A percentile compares a stretch with the other conserved stretches of the same genome.
phyloP scores from a whole-genome alignment of 768 basidiomycete species.

The Phanerodontia chrysosporium region DNA sequence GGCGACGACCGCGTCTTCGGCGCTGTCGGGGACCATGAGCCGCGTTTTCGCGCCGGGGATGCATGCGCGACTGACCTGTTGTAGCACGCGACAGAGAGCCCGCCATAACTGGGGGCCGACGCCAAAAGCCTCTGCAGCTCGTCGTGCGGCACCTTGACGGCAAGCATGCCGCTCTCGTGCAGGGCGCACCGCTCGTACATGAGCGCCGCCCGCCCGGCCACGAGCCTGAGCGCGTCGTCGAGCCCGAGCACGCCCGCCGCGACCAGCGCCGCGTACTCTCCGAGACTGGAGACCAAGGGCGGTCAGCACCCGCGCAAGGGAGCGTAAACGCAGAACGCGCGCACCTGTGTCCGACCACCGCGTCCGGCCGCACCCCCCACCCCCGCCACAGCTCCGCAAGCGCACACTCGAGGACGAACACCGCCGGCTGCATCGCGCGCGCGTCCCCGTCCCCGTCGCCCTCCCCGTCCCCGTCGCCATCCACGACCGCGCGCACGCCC shows the following conservation, averaged over 20 bases:
- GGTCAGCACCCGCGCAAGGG: too few species aligned
- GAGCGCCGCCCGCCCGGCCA: slow-evolving; percentile 54
- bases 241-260: slow-evolving; percentile 53
- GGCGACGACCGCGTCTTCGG: slow-evolving; percentile 52
- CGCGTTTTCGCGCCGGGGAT: neutral
- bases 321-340: slow-evolving; percentile 10
- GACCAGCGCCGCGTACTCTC: slow-evolving; percentile 71
- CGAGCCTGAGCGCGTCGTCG: slow-evolving; percentile 50
- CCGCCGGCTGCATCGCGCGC: slow-evolving; percentile 47
- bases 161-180: slow-evolving; percentile 56
- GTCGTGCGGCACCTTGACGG: slow-evolving; percentile 37
- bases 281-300: slow-evolving; percentile 43
- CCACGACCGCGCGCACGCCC: slow-evolving; percentile 35
- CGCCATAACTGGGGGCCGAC: slow-evolving; percentile 7
- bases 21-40: slow-evolving; percentile 19
- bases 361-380: slow-evolving; percentile 62
- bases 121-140: slow-evolving; percentile 21
- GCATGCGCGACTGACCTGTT: slow-evolving; percentile 35
- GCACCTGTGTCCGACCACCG: slow-evolving; percentile 71
- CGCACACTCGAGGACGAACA: slow-evolving; percentile 61
- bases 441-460: slow-evolving; percentile 25
- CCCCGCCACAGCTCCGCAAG: slow-evolving; percentile 39
- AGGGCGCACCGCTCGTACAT: slow-evolving; percentile 46
- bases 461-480: neutral
- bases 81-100: slow-evolving; percentile 48